These are phyloP conservation scores for Globisporangium middletonii DNA, from an alignment of 352 stramenopile species.

Conservation along the genomic window DNA sequence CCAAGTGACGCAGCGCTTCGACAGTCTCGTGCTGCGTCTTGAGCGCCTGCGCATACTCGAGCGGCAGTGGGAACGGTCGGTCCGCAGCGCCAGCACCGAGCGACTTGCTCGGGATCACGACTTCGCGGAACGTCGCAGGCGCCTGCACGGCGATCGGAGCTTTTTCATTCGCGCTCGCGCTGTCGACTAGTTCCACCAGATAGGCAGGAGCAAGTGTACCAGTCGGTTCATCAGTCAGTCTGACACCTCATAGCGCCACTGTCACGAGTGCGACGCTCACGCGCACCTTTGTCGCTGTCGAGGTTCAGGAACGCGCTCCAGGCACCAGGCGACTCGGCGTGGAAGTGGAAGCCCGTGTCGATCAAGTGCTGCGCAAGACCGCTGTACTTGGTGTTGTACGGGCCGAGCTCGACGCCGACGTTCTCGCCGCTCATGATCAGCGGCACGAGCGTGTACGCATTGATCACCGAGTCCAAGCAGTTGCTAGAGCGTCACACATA, in stretches of 20 bases:
- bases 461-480: slow-evolving; percentile 90
- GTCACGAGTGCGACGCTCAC: not conserved
- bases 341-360: slow-evolving; percentile 35
- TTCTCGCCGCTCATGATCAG: slow-evolving; percentile 95
- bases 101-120: slow-evolving; percentile 67
- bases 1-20: slow-evolving; percentile 59
- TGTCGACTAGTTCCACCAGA: slow-evolving; percentile 16
- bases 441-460: slow-evolving; percentile 88
- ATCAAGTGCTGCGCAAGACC: slow-evolving; percentile 77
- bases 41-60: slow-evolving; percentile 60
- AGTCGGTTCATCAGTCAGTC: not conserved
- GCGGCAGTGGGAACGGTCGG: slow-evolving; percentile 74
- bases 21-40: slow-evolving; percentile 69
- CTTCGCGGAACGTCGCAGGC: slow-evolving; percentile 52
- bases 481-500: slow-evolving; percentile 63
- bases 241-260: not conserved
- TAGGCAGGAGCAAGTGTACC: not conserved
- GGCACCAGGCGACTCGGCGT: slow-evolving; percentile 38
- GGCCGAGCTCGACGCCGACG: slow-evolving; percentile 90
- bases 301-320: slow-evolving; percentile 73
- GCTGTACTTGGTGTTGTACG: slow-evolving; percentile 95
- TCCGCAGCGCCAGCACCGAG: slow-evolving; percentile 28
- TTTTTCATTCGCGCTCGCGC: slow-evolving; percentile 41
- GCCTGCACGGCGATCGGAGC: slow-evolving; percentile 50
- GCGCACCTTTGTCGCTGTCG: slow-evolving; percentile 54